These are phyloP conservation scores for Amanita polypyramis DNA, from an alignment of 768 basidiomycete species.

Conservation along the genomic window DNA sequence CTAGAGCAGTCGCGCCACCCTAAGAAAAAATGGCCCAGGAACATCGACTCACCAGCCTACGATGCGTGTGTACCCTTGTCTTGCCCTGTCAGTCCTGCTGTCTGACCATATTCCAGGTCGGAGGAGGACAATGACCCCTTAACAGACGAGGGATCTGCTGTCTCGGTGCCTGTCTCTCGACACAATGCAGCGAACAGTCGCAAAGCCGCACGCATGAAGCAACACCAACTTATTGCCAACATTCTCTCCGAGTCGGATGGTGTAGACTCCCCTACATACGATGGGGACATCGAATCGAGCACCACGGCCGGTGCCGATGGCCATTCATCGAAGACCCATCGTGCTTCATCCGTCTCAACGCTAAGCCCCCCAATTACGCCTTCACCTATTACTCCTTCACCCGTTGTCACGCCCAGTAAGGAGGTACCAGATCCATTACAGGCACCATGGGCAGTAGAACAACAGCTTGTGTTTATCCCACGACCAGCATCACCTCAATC, in stretches of 20 bases:
- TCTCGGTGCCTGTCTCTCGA: slow-evolving; percentile 31
- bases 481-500: slow-evolving; percentile 30
- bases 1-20: slow-evolving; percentile 25
- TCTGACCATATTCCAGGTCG: slow-evolving; percentile 36
- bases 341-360: slow-evolving; percentile 45
- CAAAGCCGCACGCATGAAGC: slow-evolving; percentile 21
- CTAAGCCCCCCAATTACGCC: slow-evolving; percentile 34
- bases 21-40: slow-evolving; percentile 57
- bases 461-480: slow-evolving; percentile 25
- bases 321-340: slow-evolving; percentile 19
- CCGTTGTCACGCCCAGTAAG: slow-evolving; percentile 14
- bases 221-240: slow-evolving; percentile 44
- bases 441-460: slow-evolving; percentile 1
- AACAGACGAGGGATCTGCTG: slow-evolving; percentile 60
- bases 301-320: slow-evolving; percentile 47
- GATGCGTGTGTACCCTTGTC: slow-evolving; percentile 37
- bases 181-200: slow-evolving; percentile 17
- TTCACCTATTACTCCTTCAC: no score
- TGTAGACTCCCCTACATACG: slow-evolving; percentile 81
- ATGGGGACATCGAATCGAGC: slow-evolving; percentile 80
- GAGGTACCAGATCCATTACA: slow-evolving; percentile 12
- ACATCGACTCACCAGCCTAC: slow-evolving; percentile 64
- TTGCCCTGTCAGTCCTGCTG: slow-evolving; percentile 5
- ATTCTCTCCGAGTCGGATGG: slow-evolving; percentile 62
- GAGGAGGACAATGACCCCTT: slow-evolving; percentile 85